Evolutionary conservation across 2,329 filamentous ascomycete genomes (phyloP).

Genomic region (Chaetomiaceae sp.): DNA sequence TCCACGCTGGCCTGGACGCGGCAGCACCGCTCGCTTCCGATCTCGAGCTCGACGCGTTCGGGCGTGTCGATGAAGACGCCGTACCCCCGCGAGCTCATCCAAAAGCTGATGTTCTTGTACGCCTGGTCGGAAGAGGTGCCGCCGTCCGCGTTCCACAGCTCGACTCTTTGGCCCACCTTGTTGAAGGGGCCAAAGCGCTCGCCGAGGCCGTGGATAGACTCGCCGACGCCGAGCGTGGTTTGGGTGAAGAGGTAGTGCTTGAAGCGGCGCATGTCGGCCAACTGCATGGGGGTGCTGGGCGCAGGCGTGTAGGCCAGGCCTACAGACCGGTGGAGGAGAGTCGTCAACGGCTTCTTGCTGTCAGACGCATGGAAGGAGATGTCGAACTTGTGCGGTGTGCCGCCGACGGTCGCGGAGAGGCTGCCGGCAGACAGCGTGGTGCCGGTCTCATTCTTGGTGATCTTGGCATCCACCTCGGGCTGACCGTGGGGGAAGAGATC

Average conservation of each 20-base stretch:
- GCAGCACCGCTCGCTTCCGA: slow-evolving; percentile 69
- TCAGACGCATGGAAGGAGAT: slow-evolving; percentile 52
- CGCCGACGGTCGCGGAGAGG: slow-evolving; percentile 48
- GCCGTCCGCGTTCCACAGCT: slow-evolving; percentile 60
- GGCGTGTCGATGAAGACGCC: slow-evolving; percentile 71
- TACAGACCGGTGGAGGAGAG: slow-evolving; percentile 51
- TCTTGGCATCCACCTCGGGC: slow-evolving; percentile 38
- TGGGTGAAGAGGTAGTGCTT: slow-evolving; percentile 55
- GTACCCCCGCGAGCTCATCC: slow-evolving; percentile 68
- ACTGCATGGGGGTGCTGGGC: slow-evolving; percentile 48
- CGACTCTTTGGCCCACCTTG: slow-evolving; percentile 67
- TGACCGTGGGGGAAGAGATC: slow-evolving; percentile 52
- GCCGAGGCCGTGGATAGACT: slow-evolving; percentile 69
- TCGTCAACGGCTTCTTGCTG: slow-evolving; percentile 49
- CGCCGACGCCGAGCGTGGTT: slow-evolving; percentile 52
- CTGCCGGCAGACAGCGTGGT: slow-evolving; percentile 49
- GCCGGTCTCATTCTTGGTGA: slow-evolving; percentile 39
- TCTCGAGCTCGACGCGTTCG: slow-evolving; percentile 65
- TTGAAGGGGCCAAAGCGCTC: slow-evolving; percentile 74
- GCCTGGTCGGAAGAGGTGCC: slow-evolving; percentile 66
- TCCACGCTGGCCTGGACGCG: slow-evolving; percentile 66
- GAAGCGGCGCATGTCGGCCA: slow-evolving; percentile 49
- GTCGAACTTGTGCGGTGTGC: slow-evolving; percentile 48
- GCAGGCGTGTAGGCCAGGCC: slow-evolving; percentile 54
- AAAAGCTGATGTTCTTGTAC: slow-evolving; percentile 69